A percentile compares a stretch with the other conserved stretches of the same genome.
Conservation (phyloP, 2,329 filamentous ascomycete genomes). For the Trichophyton simii region DNA sequence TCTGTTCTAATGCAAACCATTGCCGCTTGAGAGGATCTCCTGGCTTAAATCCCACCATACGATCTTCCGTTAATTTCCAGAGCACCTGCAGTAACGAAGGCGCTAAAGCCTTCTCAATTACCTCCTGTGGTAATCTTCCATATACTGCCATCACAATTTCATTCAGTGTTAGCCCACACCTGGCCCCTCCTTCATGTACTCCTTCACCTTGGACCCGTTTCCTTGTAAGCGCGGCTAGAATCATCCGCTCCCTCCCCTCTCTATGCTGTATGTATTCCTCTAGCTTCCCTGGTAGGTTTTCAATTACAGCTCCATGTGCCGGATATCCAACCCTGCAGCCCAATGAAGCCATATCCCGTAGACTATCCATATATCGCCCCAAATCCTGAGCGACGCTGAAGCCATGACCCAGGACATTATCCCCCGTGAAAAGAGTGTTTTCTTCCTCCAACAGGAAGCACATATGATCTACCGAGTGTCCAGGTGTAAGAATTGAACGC, state of each 20-base stretch:
- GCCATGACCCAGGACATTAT: conserved; percentile 60
- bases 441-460: conserved; percentile 58
- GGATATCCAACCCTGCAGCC: conserved; percentile 60
- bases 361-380: conserved; percentile 43
- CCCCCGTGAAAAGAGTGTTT: conserved; percentile 65
- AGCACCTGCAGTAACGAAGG: not conserved
- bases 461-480: conserved; percentile 66
- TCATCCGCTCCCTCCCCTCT: not conserved
- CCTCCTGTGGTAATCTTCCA: not conserved
- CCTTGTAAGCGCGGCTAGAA: not conserved
- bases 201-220: not conserved
- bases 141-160: not conserved
- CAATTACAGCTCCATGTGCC: conserved; percentile 69
- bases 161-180: not conserved
- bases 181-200: not conserved
- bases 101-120: not conserved
- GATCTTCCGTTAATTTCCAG: not conserved
- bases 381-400: conserved; percentile 31
- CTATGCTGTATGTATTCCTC: not conserved
- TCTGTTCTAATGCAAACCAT: not conserved
- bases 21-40: not conserved
- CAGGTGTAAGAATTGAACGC: conserved; percentile 36
- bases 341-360: conserved; percentile 27
- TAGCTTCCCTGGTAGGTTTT: conserved; percentile 58
- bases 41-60: not conserved